Evolutionary conservation across 2,329 filamentous ascomycete species (phyloP).

Genomic region (Colletotrichum graminicola): DNA sequence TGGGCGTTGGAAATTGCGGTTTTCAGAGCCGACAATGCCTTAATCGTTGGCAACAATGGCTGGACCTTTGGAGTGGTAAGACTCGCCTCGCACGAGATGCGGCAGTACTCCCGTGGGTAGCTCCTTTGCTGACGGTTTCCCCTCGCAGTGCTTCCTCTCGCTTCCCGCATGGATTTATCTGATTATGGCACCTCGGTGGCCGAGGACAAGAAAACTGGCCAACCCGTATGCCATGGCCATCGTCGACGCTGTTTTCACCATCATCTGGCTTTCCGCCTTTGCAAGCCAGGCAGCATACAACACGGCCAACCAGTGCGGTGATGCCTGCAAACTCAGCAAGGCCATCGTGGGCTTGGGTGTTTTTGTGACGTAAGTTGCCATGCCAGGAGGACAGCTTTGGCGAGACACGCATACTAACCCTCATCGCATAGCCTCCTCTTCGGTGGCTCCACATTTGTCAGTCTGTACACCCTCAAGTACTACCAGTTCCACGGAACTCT

Average conservation of each 20-base stretch:
- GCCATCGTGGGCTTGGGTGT: constrained; percentile 73
- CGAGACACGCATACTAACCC: constrained; percentile 36
- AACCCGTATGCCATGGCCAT: constrained; percentile 72
- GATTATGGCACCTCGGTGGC: constrained; percentile 73
- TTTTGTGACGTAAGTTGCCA: constrained; percentile 68
- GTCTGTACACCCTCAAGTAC: constrained; percentile 71
- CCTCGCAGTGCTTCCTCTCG: constrained; percentile 71
- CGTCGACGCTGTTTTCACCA: constrained; percentile 68
- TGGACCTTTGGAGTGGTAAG: constrained; percentile 75
- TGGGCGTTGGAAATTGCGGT: constrained; percentile 72
- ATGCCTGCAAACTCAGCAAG: constrained; percentile 71
- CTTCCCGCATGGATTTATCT: constrained; percentile 75
- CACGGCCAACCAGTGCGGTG: constrained; percentile 65
- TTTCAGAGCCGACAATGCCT: constrained; percentile 62
- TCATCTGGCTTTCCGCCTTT: constrained; percentile 77
- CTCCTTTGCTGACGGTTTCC: constrained; percentile 26
- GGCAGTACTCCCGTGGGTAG: background rate
- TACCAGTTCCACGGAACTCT: constrained; percentile 72
- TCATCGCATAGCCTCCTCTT: constrained; percentile 65
- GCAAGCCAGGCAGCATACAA: constrained; percentile 75
- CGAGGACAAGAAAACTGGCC: constrained; percentile 71
- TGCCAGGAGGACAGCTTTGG: constrained; percentile 8
- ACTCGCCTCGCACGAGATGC: constrained; percentile 39
- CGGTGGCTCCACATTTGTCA: constrained; percentile 65
- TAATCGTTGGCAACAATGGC: constrained; percentile 68